A percentile compares a stretch with the other conserved stretches of the same genome.
These are phyloP conservation scores for Fraxinus ornus DNA, from an alignment of 305 asterid genomes.

Conservation along the genomic window DNA sequence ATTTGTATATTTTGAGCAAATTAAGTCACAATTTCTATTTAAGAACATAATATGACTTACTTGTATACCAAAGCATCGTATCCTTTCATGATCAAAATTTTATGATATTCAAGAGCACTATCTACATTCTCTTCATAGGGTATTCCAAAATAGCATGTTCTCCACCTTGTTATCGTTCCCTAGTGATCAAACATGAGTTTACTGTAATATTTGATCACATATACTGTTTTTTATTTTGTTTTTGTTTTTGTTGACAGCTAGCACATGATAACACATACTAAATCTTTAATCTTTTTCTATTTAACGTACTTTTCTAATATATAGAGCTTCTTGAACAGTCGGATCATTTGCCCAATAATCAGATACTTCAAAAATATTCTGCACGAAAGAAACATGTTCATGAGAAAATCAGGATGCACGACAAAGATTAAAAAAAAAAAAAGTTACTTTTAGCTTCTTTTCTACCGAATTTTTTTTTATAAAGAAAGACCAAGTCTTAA, in stretches of 20 bases:
- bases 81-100: slow-evolving; percentile 24
- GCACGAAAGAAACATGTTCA: background rate
- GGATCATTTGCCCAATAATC: slow-evolving; percentile 16
- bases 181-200: background rate
- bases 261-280: too few relatives aligned
- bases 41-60: background rate
- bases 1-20: background rate
- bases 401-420: background rate
- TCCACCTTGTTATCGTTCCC: slow-evolving; percentile 41
- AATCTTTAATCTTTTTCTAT: background rate
- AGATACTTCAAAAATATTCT: background rate
- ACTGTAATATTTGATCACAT: background rate
- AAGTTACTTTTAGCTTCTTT: background rate
- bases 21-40: background rate
- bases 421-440: too few relatives aligned
- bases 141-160: slow-evolving; percentile 28
- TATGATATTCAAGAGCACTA: slow-evolving; percentile 30
- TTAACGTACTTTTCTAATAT: slow-evolving; percentile 19
- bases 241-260: too few relatives aligned
- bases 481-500: background rate
- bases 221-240: too few relatives aligned
- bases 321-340: slow-evolving; percentile 23
- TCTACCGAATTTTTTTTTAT: too few relatives aligned
- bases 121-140: background rate
- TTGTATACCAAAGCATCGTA: slow-evolving; percentile 34